phyloP scores from a whole-genome alignment of 768 basidiomycete genomes.

The Punctularia strigosozonata region DNA sequence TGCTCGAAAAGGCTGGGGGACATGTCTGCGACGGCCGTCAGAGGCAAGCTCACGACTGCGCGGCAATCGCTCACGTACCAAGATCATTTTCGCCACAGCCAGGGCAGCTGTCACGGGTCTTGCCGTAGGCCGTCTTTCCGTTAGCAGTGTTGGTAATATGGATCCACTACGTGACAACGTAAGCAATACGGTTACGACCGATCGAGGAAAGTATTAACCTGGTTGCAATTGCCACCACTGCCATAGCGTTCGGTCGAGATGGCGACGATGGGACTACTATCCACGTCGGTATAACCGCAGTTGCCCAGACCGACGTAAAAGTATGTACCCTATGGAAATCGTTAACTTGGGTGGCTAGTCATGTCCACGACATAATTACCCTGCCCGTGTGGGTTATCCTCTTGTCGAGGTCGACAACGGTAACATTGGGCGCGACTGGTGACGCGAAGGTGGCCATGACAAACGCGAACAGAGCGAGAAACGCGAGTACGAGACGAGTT shows the following conservation, averaged over 20 bases:
- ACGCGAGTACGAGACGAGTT: too few species aligned
- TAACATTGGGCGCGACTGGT: slow-evolving; percentile 28
- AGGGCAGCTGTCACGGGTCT: slow-evolving; percentile 46
- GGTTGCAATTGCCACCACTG: slow-evolving; percentile 43
- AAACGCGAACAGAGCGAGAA: slow-evolving; percentile 30
- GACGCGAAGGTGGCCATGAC: slow-evolving; percentile 33
- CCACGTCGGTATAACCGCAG: slow-evolving; percentile 41
- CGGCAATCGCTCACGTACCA: slow-evolving; percentile 29
- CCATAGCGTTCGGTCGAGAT: slow-evolving; percentile 44
- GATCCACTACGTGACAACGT: too few species aligned
- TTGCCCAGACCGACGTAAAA: slow-evolving; percentile 50
- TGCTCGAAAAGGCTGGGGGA: slow-evolving; percentile 48
- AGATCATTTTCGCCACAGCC: slow-evolving; percentile 41
- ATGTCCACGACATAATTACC: slow-evolving; percentile 28
- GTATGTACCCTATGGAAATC: slow-evolving; percentile 60
- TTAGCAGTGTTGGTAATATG: slow-evolving; percentile 45
- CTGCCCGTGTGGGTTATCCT: slow-evolving; percentile 42
- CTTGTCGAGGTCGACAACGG: slow-evolving; percentile 31
- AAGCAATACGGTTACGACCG: too few species aligned
- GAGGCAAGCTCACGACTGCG: background rate
- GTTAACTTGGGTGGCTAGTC: slow-evolving; percentile 5
- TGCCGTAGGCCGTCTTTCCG: slow-evolving; percentile 35
- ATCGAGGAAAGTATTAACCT: too few species aligned
- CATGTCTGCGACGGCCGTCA: slow-evolving; percentile 39
- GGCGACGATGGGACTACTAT: slow-evolving; percentile 49